phyloP scores from a whole-genome alignment of 352 stramenopile genomes.

The Blastocystis sp. region DNA sequence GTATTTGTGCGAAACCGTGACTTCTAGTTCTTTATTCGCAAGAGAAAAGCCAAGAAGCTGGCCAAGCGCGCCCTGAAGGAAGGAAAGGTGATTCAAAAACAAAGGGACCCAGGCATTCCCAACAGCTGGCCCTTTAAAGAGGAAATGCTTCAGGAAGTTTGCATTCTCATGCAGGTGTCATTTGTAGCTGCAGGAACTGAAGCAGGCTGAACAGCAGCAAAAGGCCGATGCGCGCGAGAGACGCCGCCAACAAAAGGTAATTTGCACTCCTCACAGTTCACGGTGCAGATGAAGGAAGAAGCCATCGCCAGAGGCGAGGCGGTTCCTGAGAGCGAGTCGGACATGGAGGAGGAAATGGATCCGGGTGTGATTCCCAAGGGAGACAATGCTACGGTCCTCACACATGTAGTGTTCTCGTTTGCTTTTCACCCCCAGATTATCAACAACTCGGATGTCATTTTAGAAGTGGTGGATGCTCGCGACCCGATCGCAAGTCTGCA shows the following conservation, averaged over 20 bases:
- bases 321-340: constrained; percentile 21
- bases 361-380: neutral
- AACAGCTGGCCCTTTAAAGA: constrained; percentile 73
- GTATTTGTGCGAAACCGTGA: neutral
- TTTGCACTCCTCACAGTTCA: neutral
- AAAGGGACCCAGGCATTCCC: constrained; percentile 69
- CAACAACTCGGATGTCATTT: constrained; percentile 52
- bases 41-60: constrained; percentile 62
- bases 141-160: constrained; percentile 71
- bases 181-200: constrained; percentile 47
- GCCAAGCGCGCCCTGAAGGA: constrained; percentile 25
- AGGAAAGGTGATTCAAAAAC: constrained; percentile 62
- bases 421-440: constrained; percentile 23
- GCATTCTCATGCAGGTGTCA: neutral
- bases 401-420: neutral
- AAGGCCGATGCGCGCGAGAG: constrained; percentile 5
- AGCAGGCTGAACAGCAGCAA: constrained; percentile 8
- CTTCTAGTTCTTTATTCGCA: constrained; percentile 54
- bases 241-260: constrained; percentile 16
- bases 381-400: constrained; percentile 11
- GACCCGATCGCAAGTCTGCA: constrained; percentile 23
- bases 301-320: constrained; percentile 48
- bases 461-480: constrained; percentile 51
- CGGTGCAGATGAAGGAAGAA: constrained; percentile 47
- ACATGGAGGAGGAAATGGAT: constrained; percentile 16